Evolutionary conservation across 176 grass and related monocot genomes (phyloP).

Genomic region (Rhynchospora pubera): DNA sequence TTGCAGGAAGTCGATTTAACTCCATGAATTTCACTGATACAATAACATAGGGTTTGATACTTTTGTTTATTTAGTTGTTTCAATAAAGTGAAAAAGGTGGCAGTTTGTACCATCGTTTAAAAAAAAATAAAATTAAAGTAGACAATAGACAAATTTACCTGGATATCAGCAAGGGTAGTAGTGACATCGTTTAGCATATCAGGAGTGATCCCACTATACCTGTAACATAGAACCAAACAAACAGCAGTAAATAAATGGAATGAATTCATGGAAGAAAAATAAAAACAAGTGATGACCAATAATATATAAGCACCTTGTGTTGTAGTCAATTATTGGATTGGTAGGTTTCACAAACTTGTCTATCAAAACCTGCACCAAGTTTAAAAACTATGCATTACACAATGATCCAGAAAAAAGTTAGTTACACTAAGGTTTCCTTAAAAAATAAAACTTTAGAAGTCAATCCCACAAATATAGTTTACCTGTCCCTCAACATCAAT

Average conservation of each 20-base stretch:
- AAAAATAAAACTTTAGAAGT: slow-evolving; percentile 1
- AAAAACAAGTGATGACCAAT: not conserved
- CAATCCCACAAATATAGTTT: slow-evolving; percentile 3
- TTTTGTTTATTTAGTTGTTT: not conserved
- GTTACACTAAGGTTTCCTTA: not conserved
- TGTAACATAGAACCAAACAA: slow-evolving; percentile 37
- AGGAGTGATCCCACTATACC: slow-evolving; percentile 83
- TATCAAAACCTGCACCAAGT: slow-evolving; percentile 65
- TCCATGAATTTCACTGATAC: not conserved
- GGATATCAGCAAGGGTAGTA: slow-evolving; percentile 82
- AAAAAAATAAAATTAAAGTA: not conserved
- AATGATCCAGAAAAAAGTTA: slow-evolving; percentile 15
- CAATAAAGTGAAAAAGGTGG: not conserved
- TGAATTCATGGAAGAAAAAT: not conserved
- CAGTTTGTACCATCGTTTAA: not conserved
- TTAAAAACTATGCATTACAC: slow-evolving; percentile 9
- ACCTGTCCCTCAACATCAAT: slow-evolving; percentile 89
- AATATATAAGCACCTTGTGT: slow-evolving; percentile 60
- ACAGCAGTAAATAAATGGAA: not conserved
- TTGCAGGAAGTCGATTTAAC: not conserved
- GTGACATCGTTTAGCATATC: slow-evolving; percentile 87
- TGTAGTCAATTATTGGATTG: slow-evolving; percentile 83
- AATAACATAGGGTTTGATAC: not conserved
- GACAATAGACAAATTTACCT: slow-evolving; percentile 34
- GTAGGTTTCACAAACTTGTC: slow-evolving; percentile 89